phyloP scores from a whole-genome alignment of 768 basidiomycete genomes.

The Cystofilobasidium macerans region DNA sequence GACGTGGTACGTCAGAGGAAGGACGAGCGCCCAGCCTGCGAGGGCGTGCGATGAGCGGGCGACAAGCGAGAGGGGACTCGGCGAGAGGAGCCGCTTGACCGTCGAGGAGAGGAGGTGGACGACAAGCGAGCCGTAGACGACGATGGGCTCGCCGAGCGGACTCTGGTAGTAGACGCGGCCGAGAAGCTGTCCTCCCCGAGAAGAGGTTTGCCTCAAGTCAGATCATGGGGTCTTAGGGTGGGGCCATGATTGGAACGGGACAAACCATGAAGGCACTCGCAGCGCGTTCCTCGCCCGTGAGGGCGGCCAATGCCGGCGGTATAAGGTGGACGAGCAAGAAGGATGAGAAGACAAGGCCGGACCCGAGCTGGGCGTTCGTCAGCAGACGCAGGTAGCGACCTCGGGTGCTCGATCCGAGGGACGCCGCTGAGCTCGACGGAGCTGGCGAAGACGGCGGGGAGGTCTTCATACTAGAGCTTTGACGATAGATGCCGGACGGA shows the following conservation, averaged over 20 bases:
- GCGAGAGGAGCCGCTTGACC: not conserved
- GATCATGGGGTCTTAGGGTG: not conserved
- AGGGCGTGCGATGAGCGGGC: conserved; percentile 11
- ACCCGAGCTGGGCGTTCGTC: not conserved
- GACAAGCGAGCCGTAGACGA: conserved; percentile 15
- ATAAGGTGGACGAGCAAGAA: conserved; percentile 16
- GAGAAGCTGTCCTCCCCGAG: not conserved
- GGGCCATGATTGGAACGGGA: not conserved
- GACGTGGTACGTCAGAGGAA: not conserved
- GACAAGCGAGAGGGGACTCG: not conserved
- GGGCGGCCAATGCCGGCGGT: conserved; percentile 1
- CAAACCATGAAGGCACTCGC: conserved; percentile 18
- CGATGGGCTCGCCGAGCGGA: not conserved
- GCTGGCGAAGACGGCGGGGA: not conserved
- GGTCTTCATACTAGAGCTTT: not conserved
- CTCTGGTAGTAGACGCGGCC: conserved; percentile 10
- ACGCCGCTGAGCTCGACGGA: no score
- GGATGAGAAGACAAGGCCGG: conserved; percentile 4
- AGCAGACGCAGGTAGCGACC: conserved; percentile 11
- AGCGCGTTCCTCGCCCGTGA: conserved; percentile 8
- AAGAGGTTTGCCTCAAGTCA: no score
- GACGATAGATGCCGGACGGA: no score
- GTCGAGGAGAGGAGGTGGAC: conserved; percentile 9
- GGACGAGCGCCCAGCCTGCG: conserved; percentile 6
- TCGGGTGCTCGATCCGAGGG: not conserved